Evolutionary conservation across 495 filamentous ascomycete genomes (phyloP).

Genomic region (Penicillium ochrochloron): DNA sequence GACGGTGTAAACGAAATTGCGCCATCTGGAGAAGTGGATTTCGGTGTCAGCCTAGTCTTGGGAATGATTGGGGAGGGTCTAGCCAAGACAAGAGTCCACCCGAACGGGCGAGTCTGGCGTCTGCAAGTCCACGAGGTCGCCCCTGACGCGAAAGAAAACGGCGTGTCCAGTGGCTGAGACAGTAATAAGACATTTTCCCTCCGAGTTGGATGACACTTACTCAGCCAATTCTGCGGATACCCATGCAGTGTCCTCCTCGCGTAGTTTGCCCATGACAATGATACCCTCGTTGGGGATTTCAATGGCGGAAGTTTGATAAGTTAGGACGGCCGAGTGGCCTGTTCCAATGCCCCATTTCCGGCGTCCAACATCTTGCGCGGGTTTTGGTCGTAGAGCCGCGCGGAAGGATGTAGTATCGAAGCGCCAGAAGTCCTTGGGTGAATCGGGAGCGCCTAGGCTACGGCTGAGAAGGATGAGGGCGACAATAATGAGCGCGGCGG

Average conservation of each 20-base stretch:
- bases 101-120: background rate
- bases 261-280: constrained; percentile 48
- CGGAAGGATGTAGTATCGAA: constrained; percentile 36
- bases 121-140: background rate
- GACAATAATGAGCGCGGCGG: constrained; percentile 41
- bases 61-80: background rate
- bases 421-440: constrained; percentile 36
- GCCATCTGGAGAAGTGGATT: constrained; percentile 39
- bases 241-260: constrained; percentile 47
- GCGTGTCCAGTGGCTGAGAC: background rate
- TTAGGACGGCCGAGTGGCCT: constrained; percentile 14
- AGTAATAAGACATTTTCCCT: constrained; percentile 1
- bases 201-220: constrained; percentile 32
- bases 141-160: background rate
- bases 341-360: constrained; percentile 34
- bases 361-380: constrained; percentile 24
- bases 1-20: constrained; percentile 51
- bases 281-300: constrained; percentile 45
- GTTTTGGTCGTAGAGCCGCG: constrained; percentile 21
- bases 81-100: background rate
- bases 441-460: constrained; percentile 33
- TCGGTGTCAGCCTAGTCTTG: constrained; percentile 14
- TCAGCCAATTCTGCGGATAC: constrained; percentile 44
- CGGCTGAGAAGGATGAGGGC: constrained; percentile 42
- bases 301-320: constrained; percentile 41